Percentiles rank a stretch among this genome's conserved stretches.
Conservation (phyloP, 768 basidiomycete genomes). For the Rossbeevera mucosa region DNA sequence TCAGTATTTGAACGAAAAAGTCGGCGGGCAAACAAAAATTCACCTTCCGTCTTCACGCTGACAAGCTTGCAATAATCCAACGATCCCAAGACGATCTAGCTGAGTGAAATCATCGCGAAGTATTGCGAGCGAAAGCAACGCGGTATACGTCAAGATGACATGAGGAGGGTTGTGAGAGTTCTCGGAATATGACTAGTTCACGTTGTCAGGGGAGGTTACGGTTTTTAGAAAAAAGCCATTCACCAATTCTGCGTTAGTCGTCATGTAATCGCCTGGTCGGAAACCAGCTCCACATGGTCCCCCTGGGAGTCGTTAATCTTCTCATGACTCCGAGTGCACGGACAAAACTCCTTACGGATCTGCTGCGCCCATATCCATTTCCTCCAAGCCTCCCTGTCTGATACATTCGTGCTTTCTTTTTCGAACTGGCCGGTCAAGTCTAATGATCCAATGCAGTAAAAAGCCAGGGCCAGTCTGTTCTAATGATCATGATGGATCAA, state of each 20-base stretch:
- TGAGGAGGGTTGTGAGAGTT: conserved; percentile 64
- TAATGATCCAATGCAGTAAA: conserved; percentile 83
- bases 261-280: conserved; percentile 71
- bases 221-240: neutral
- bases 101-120: conserved; percentile 78
- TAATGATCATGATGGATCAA: conserved; percentile 10
- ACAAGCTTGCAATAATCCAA: conserved; percentile 62
- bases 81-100: conserved; percentile 66
- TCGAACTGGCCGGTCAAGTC: conserved; percentile 62
- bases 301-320: conserved; percentile 31
- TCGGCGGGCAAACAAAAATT: neutral
- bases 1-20: conserved; percentile 11
- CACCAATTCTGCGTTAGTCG: conserved; percentile 26
- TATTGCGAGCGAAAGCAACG: conserved; percentile 76
- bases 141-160: conserved; percentile 92
- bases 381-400: conserved; percentile 60
- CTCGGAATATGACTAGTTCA: conserved; percentile 38
- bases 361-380: conserved; percentile 93
- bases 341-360: conserved; percentile 39
- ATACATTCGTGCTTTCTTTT: conserved; percentile 36
- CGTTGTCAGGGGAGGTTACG: conserved; percentile 4
- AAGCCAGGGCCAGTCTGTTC: conserved; percentile 73
- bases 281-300: conserved; percentile 66
- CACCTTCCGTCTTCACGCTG: conserved; percentile 85
- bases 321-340: neutral